These are phyloP conservation scores for Thymus mandschuricus DNA, from an alignment of 257 asterid species.

Conservation along the genomic window DNA sequence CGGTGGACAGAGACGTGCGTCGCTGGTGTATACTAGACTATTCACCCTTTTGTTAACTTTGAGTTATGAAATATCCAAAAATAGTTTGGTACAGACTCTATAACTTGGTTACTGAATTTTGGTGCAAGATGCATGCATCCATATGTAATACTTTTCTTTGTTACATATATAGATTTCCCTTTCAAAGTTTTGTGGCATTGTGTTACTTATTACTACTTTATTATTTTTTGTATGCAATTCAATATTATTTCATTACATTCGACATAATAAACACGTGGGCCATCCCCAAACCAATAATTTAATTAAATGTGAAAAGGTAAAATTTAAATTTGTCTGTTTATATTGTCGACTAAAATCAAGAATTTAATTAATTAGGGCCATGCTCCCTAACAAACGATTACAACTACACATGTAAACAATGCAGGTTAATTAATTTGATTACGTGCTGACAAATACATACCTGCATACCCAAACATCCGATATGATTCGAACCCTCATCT, in stretches of 20 bases:
- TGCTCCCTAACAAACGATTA: too few species aligned
- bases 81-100: not conserved
- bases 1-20: too few species aligned
- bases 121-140: constrained; percentile 31
- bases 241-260: not conserved
- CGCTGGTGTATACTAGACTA: not conserved
- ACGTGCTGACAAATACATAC: too few species aligned
- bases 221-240: not conserved
- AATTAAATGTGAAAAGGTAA: not conserved
- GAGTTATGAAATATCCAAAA: not conserved
- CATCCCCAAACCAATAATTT: not conserved
- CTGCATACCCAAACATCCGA: too few species aligned
- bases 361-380: not conserved
- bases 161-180: too few species aligned
- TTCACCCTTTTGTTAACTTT: not conserved
- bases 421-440: too few species aligned
- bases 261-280: not conserved
- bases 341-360: not conserved
- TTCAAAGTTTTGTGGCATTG: not conserved
- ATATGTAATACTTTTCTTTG: not conserved
- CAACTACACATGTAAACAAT: too few species aligned
- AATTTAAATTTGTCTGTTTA: not conserved
- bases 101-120: constrained; percentile 4
- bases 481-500: too few species aligned
- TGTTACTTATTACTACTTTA: not conserved